Conservation (phyloP, 2,329 filamentous ascomycete genomes). For the Pseudogymnoascus sp. region DNA sequence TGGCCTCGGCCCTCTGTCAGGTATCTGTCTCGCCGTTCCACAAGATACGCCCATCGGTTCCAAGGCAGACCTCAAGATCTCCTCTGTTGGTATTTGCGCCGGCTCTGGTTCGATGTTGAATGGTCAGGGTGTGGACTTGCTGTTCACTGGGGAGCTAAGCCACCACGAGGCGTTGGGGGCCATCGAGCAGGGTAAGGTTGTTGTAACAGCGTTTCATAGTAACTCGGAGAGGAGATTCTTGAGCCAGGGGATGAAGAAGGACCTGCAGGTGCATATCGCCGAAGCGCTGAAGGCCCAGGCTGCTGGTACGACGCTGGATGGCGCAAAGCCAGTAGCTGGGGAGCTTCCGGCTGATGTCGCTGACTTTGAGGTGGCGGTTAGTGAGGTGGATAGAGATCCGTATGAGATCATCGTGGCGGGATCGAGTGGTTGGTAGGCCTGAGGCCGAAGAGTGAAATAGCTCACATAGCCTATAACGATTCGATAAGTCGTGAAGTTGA, state of each 20-base stretch:
- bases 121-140: constrained; percentile 63
- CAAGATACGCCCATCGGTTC: constrained; percentile 19
- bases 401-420: constrained; percentile 59
- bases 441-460: background rate
- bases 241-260: constrained; percentile 58
- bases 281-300: constrained; percentile 46
- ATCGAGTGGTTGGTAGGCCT: constrained; percentile 7
- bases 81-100: constrained; percentile 76
- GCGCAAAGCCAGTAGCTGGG: constrained; percentile 23
- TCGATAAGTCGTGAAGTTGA: background rate
- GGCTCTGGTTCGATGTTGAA: constrained; percentile 74
- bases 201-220: constrained; percentile 83
- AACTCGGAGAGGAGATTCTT: constrained; percentile 88
- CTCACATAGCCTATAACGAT: background rate
- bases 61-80: constrained; percentile 39
- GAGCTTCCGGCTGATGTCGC: background rate
- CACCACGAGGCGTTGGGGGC: constrained; percentile 88
- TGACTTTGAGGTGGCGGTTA: constrained; percentile 56
- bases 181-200: constrained; percentile 73
- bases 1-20: constrained; percentile 16
- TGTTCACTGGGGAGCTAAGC: constrained; percentile 87
- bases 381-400: constrained; percentile 76
- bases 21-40: constrained; percentile 26
- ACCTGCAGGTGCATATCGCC: constrained; percentile 53
- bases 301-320: constrained; percentile 24